Conservation (phyloP, 106 monocot species). For the Dendrobium officinale region DNA sequence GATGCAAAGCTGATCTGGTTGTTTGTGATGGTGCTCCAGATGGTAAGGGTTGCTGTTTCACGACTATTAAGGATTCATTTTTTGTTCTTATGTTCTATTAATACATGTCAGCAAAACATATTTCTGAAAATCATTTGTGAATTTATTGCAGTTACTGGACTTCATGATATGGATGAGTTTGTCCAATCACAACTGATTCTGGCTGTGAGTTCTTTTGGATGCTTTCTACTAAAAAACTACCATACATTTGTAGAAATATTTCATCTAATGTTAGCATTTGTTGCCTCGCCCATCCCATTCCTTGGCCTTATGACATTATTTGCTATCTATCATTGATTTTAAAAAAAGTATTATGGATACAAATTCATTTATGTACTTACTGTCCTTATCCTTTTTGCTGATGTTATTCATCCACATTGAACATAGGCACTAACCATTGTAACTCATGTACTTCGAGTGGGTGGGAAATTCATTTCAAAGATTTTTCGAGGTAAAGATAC, state of each 20-base stretch:
- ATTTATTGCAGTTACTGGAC: conserved; percentile 72
- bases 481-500: conserved; percentile 99
- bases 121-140: conserved; percentile 2
- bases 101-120: neutral
- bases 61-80: neutral
- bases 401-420: neutral
- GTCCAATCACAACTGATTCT: conserved; percentile 95
- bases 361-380: neutral
- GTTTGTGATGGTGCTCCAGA: conserved; percentile 99
- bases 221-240: neutral
- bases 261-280: neutral
- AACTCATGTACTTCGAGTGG: conserved; percentile 85
- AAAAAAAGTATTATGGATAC: neutral
- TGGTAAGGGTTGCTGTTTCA: conserved; percentile 36
- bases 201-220: conserved; percentile 51
- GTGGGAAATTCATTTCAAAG: conserved; percentile 93
- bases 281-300: neutral
- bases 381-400: neutral
- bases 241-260: neutral
- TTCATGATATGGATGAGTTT: conserved; percentile 99
- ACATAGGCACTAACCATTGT: conserved; percentile 87
- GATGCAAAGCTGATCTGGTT: conserved; percentile 95
- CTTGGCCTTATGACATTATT: neutral
- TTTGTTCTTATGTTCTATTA: conserved; percentile 8
- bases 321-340: neutral